Conservation (phyloP, 2,329 filamentous ascomycete species). For the Endocalyx cinctus region DNA sequence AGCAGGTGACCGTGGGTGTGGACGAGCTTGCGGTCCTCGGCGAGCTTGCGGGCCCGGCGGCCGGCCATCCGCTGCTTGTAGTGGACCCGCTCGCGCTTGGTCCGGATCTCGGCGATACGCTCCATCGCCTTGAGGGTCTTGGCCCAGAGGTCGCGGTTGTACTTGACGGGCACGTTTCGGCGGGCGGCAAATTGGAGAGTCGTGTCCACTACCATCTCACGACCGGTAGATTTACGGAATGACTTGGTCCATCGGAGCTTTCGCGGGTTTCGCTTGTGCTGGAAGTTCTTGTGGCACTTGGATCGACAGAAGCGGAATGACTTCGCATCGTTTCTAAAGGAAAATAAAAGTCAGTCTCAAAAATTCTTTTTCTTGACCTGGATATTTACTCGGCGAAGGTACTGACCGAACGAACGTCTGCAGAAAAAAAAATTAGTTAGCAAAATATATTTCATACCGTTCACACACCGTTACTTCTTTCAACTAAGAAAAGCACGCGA, state of each 20-base stretch:
- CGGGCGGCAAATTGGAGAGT: constrained; percentile 89
- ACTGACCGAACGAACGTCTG: constrained; percentile 20
- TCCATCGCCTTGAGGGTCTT: constrained; percentile 91
- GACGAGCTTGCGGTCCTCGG: constrained; percentile 80
- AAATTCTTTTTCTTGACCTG: too few species aligned
- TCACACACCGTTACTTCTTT: too few species aligned
- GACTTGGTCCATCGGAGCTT: constrained; percentile 98
- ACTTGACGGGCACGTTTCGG: constrained; percentile 90
- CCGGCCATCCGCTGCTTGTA: constrained; percentile 92
- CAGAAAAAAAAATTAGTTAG: not conserved
- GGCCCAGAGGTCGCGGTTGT: constrained; percentile 86
- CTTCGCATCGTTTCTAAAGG: constrained; percentile 22
- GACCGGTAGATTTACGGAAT: constrained; percentile 74
- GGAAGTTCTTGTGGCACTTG: constrained; percentile 20
- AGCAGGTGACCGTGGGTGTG: constrained; percentile 90
- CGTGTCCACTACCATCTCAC: constrained; percentile 79
- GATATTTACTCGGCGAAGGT: too few species aligned
- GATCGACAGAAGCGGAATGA: constrained; percentile 45
- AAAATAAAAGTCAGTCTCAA: too few species aligned
- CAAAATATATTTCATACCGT: too few species aligned
- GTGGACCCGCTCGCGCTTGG: constrained; percentile 81
- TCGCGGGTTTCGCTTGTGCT: constrained; percentile 96
- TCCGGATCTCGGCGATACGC: constrained; percentile 79
- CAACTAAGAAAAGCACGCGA: too few species aligned
- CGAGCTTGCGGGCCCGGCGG: constrained; percentile 77